Evolutionary conservation across 225 moss, liverwort and hornwort species (phyloP), one percentile per base, ranked within the genome.

Genomic region (Antitrichia curtipendula): DNA sequence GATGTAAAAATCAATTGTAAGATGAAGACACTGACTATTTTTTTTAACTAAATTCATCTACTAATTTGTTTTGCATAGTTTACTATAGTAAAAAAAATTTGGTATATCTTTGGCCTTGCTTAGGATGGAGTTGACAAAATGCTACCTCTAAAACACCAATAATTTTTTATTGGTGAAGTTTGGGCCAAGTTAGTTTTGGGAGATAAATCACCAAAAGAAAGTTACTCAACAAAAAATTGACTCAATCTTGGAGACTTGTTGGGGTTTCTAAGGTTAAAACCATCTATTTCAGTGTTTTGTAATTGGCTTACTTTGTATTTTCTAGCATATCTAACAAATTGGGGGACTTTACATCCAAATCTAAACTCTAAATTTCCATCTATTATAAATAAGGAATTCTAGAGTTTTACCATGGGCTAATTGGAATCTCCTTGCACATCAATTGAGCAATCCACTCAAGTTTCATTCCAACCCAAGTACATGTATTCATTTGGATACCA

Each of bases 331-430:
- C 3, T 28, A 27, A 41, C 24, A 27, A 43, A 71, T 16, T 40
- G 8, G 24, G 1, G 12, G 14, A 14, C n/a, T 14, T 40, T 6
- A 43, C 9, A 43, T 70, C 7, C 15, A 16, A 71, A 28, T 28
- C 16, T 43, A 28, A 28, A 28, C 2, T 71, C 27, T 70, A 25
- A 43, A 71, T 28, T 43, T 71, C 28, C 10, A 71, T 43, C 15
- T 43, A 28, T 16, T 43, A 71, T 10, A 71, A 43, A 71, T 43
- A 70, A 71, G 2, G 5, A 27, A 27, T 16, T 43, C 14, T 1
- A 43, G 0, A 28, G 3, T 9, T 71, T 43, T 9, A 43, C 2
- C 3, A 16, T 43, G 6, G 3, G 6, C 0, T 43, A 2, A 16
- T 71, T 43, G 27, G 10, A 9, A 71, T 43, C 43, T 27, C 16